These are phyloP conservation scores for Teratosphaeriaceae sp. DNA, from an alignment of 2,329 filamentous ascomycete species.

Conservation along the genomic window DNA sequence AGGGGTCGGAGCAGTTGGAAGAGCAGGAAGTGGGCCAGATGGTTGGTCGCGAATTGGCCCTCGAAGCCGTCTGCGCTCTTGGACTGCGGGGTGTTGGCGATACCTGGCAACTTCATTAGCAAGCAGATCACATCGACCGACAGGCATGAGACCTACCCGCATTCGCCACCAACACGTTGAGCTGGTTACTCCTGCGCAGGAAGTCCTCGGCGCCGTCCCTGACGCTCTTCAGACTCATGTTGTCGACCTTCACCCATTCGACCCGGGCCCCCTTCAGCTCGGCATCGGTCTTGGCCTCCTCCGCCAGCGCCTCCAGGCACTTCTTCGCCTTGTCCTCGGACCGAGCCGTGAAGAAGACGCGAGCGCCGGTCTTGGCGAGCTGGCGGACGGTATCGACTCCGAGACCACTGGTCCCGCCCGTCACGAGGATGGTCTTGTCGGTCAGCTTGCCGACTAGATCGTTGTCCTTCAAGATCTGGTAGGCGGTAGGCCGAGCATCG, in stretches of 20 bases:
- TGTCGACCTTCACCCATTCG: constrained; percentile 12
- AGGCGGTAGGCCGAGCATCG: constrained; percentile 15
- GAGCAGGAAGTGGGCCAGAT: constrained; percentile 50
- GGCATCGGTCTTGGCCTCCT: constrained; percentile 3
- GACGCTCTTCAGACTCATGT: constrained; percentile 22
- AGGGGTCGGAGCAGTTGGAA: constrained; percentile 44
- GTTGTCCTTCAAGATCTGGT: constrained; percentile 15
- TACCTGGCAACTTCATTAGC: constrained; percentile 41
- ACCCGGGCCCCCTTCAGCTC: constrained; percentile 3
- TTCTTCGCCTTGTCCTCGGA: constrained; percentile 4
- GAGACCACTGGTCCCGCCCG: constrained; percentile 35
- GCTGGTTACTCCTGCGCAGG: constrained; percentile 26
- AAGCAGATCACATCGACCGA: background rate
- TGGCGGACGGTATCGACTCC: constrained; percentile 37
- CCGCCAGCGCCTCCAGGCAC: constrained; percentile 16
- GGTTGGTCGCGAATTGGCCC: constrained; percentile 47
- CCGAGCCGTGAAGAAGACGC: constrained; percentile 7
- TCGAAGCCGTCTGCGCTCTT: constrained; percentile 44
- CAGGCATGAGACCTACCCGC: constrained; percentile 23
- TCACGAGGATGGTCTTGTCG: constrained; percentile 33
- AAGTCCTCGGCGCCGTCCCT: constrained; percentile 25
- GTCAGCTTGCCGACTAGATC: constrained; percentile 25
- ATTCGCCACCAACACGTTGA: constrained; percentile 39
- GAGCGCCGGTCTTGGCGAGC: constrained; percentile 10
- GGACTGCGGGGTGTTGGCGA: constrained; percentile 35